Conservation (phyloP, 2,329 filamentous ascomycete species). For the Colletotrichum chlorophyti region DNA sequence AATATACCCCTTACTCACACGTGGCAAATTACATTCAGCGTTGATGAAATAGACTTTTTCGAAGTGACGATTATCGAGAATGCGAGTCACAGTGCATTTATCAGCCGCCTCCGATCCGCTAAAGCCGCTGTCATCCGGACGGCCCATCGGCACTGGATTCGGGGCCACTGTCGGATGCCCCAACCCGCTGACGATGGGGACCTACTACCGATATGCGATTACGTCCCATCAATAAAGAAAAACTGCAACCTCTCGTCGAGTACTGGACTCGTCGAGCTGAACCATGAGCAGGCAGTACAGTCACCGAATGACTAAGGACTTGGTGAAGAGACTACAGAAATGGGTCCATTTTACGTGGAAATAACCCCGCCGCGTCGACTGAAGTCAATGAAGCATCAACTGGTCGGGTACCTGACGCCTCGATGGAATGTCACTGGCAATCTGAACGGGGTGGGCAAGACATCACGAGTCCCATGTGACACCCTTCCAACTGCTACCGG, state of each 20-base stretch:
- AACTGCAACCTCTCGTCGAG: neutral
- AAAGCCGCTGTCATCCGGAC: constrained; percentile 15
- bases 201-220: too few relatives aligned
- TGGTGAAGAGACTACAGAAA: too few relatives aligned
- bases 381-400: too few relatives aligned
- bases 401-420: too few relatives aligned
- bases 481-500: too few relatives aligned
- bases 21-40: constrained; percentile 16
- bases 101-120: constrained; percentile 14
- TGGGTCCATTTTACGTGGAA: too few relatives aligned
- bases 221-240: too few relatives aligned
- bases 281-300: constrained; percentile 15
- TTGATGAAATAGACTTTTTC: neutral
- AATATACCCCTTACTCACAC: neutral
- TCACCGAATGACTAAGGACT: too few relatives aligned
- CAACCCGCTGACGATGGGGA: neutral
- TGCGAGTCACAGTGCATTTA: constrained; percentile 11
- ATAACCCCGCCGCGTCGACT: constrained; percentile 22
- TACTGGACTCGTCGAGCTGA: neutral
- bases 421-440: constrained; percentile 5
- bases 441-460: neutral
- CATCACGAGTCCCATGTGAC: constrained; percentile 10
- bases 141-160: constrained; percentile 3
- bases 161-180: constrained; percentile 3
- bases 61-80: neutral